Percentiles rank a stretch among this genome's conserved stretches.
Evolutionary conservation across 495 filamentous ascomycete genomes (phyloP).

Genomic region (Massariosphaeria phaeospora): DNA sequence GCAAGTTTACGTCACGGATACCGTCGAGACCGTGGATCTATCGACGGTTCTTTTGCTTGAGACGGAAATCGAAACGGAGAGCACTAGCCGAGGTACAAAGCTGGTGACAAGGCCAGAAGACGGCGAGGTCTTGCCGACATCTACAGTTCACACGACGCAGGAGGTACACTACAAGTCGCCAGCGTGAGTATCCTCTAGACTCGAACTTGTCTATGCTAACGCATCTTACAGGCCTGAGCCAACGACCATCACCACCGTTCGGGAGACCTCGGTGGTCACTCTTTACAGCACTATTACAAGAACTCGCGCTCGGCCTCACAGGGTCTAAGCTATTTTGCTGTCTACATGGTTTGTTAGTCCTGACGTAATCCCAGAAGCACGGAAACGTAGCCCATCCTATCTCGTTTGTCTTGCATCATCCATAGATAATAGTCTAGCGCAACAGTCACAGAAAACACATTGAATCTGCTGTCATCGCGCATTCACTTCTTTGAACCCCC

Average conservation of each 20-base stretch:
- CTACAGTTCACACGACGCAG: conserved; percentile 9
- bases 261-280: not conserved
- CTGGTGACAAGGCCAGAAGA: conserved; percentile 1
- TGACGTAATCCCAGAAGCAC: not conserved
- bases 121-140: not conserved
- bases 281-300: not conserved
- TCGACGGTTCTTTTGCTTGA: conserved; percentile 29
- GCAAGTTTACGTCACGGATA: conserved; percentile 33
- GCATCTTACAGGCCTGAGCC: not conserved
- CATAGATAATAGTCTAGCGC: not conserved
- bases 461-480: too few relatives aligned
- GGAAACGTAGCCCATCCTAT: not conserved
- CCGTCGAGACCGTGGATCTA: conserved; percentile 33
- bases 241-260: conserved; percentile 5
- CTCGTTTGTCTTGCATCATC: not conserved
- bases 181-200: not conserved
- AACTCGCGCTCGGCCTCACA: not conserved
- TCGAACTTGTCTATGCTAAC: not conserved
- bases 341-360: not conserved
- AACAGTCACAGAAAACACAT: not conserved
- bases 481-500: not conserved
- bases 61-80: conserved; percentile 25
- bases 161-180: conserved; percentile 4
- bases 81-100: conserved; percentile 17
- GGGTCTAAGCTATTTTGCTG: not conserved